A percentile compares a stretch with the other conserved stretches of the same genome.
phyloP scores from a whole-genome alignment of 2,329 filamentous ascomycete genomes.

The Xylaria sp. region DNA sequence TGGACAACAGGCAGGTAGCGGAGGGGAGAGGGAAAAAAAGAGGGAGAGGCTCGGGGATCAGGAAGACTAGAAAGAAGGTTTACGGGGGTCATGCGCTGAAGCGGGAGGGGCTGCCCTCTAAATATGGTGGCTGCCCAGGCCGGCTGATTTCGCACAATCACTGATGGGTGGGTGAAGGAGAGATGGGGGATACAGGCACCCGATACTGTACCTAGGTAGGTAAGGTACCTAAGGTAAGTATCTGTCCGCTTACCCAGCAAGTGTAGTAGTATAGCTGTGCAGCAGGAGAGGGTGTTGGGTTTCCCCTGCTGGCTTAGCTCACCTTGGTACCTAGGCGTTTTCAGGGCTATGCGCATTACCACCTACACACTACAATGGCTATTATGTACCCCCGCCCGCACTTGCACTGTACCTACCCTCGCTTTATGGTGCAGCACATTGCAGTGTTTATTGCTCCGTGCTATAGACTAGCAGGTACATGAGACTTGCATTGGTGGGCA shows the following conservation, averaged over 20 bases:
- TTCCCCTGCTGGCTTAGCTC: constrained; percentile 34
- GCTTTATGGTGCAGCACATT: constrained; percentile 10
- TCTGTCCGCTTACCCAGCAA: not conserved
- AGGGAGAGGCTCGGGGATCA: constrained; percentile 33
- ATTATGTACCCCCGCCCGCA: constrained; percentile 2
- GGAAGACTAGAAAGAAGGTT: constrained; percentile 45
- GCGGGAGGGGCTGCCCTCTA: constrained; percentile 47
- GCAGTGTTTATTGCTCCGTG: constrained; percentile 28
- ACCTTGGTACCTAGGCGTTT: constrained; percentile 2
- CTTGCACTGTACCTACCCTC: constrained; percentile 14
- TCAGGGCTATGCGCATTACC: constrained; percentile 3
- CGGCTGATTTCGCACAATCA: constrained; percentile 49
- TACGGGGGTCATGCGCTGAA: constrained; percentile 44
- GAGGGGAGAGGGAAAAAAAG: constrained; percentile 31
- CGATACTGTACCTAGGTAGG: constrained; percentile 8
- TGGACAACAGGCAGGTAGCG: constrained; percentile 19
- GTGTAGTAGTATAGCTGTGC: constrained; percentile 18
- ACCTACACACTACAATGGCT: not conserved
- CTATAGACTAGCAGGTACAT: constrained; percentile 6
- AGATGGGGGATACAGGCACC: constrained; percentile 3
- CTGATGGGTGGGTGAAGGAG: constrained; percentile 37
- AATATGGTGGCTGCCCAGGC: constrained; percentile 43
- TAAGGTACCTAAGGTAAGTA: constrained; percentile 8
- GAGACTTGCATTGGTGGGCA: constrained; percentile 1
- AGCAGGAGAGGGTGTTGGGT: constrained; percentile 21